Evolutionary conservation across 1,284 basidiomycete genomes (phyloP).

Genomic region (Ganoderma lucidum): DNA sequence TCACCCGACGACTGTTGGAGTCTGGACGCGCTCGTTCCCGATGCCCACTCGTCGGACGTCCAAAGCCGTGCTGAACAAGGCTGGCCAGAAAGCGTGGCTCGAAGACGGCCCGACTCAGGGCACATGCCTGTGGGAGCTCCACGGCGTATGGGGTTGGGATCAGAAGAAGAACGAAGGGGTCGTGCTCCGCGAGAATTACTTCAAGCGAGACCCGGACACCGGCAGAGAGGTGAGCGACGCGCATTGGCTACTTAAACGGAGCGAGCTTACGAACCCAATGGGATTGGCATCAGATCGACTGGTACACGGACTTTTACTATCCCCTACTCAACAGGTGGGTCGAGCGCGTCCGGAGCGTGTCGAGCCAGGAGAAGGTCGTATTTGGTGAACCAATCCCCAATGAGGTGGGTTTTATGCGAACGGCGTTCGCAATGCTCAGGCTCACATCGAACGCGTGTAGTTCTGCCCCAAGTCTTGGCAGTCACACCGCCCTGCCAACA

Average conservation of each 20-base stretch:
- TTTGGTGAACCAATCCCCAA: slow-evolving; percentile 91
- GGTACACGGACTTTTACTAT: slow-evolving; percentile 88
- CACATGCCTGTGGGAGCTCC: slow-evolving; percentile 88
- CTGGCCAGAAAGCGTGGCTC: slow-evolving; percentile 72
- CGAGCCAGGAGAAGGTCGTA: slow-evolving; percentile 68
- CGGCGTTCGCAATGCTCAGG: neutral
- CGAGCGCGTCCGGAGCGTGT: slow-evolving; percentile 61
- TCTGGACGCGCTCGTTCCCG: slow-evolving; percentile 86
- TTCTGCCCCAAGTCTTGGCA: slow-evolving; percentile 85
- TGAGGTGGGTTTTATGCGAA: slow-evolving; percentile 62
- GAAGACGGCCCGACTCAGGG: slow-evolving; percentile 74
- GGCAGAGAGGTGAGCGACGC: slow-evolving; percentile 59
- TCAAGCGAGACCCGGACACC: slow-evolving; percentile 71
- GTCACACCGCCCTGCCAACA: slow-evolving; percentile 65
- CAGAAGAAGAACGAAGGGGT: slow-evolving; percentile 72
- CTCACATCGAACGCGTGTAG: slow-evolving; percentile 44
- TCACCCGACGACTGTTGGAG: slow-evolving; percentile 74
- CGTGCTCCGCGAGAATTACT: slow-evolving; percentile 88
- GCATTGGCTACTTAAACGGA: neutral
- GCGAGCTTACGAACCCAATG: neutral
- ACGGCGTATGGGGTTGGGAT: slow-evolving; percentile 96
- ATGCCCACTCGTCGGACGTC: slow-evolving; percentile 77
- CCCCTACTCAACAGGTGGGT: slow-evolving; percentile 84
- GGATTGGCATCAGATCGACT: slow-evolving; percentile 63
- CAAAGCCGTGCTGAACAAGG: slow-evolving; percentile 63